Conservation (phyloP, 495 filamentous ascomycete species). For the Lichenothelia convexa region DNA sequence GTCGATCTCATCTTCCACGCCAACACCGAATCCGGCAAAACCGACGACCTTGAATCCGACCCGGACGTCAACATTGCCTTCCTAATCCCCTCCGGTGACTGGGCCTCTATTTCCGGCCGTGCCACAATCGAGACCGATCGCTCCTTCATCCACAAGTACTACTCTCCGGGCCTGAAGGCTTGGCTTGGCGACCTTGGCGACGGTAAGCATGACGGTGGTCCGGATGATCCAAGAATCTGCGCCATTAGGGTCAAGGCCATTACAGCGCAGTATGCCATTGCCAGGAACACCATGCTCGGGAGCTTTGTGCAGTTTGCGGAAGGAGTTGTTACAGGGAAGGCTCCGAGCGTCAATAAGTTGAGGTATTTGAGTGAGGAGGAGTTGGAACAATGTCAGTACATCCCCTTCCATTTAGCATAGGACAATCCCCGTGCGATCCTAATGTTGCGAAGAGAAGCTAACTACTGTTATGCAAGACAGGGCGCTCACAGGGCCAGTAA, state of each 20-base stretch:
- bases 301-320: constrained; percentile 54
- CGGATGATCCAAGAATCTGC: constrained; percentile 61
- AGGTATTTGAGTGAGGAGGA: constrained; percentile 58
- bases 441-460: neutral
- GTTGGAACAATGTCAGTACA: constrained; percentile 23
- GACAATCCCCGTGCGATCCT: neutral
- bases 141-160: constrained; percentile 52
- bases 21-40: constrained; percentile 86
- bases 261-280: constrained; percentile 43
- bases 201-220: constrained; percentile 66
- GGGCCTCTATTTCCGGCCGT: constrained; percentile 66
- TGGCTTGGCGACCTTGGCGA: constrained; percentile 89
- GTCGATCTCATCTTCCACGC: constrained; percentile 86
- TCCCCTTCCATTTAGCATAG: too few relatives aligned
- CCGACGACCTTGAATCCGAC: constrained; percentile 59
- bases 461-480: neutral
- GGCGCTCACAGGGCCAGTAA: neutral
- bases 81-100: constrained; percentile 53
- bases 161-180: constrained; percentile 54
- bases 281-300: constrained; percentile 33
- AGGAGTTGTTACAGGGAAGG: constrained; percentile 51
- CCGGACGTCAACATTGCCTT: constrained; percentile 74
- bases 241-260: constrained; percentile 46
- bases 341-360: constrained; percentile 58
- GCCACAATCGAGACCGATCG: constrained; percentile 51